phyloP scores from a whole-genome alignment of 2,329 filamentous ascomycete species.

The Thielaviopsis punctulata region DNA sequence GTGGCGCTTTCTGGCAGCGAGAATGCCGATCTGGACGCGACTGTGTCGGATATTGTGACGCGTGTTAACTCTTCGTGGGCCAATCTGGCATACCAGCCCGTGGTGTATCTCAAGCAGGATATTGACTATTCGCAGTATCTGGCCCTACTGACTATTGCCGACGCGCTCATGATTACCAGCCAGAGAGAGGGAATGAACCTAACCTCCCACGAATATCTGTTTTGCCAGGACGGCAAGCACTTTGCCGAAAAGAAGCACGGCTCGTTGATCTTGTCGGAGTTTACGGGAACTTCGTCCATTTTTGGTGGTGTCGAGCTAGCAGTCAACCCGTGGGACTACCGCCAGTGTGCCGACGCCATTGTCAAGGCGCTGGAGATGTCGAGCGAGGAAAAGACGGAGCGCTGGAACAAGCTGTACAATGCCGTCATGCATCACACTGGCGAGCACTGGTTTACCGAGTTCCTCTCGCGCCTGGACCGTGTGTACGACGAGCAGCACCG shows the following conservation, averaged over 20 bases:
- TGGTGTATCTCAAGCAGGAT: conserved; percentile 89
- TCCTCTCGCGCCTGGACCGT: conserved; percentile 51
- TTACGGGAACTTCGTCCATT: conserved; percentile 77
- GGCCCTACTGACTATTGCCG: conserved; percentile 76
- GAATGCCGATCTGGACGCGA: conserved; percentile 71
- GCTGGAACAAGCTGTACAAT: conserved; percentile 58
- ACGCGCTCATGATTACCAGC: conserved; percentile 85
- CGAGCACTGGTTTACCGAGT: conserved; percentile 67
- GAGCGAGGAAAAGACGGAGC: conserved; percentile 50
- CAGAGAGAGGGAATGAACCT: conserved; percentile 96
- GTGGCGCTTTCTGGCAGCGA: conserved; percentile 84
- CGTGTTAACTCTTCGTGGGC: conserved; percentile 85
- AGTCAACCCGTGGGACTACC: conserved; percentile 92
- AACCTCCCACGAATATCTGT: conserved; percentile 84
- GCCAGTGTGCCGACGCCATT: conserved; percentile 73
- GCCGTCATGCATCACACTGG: conserved; percentile 71
- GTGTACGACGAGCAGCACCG: conserved; percentile 73
- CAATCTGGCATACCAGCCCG: conserved; percentile 76
- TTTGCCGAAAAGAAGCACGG: conserved; percentile 60
- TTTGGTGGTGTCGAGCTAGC: conserved; percentile 67
- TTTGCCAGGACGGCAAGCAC: conserved; percentile 71
- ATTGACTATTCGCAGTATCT: conserved; percentile 86
- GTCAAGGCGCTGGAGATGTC: conserved; percentile 67
- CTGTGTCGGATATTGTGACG: conserved; percentile 84
- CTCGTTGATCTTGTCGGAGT: conserved; percentile 83